Conservation (phyloP, 768 basidiomycete species). For the Calvatia gigantea region DNA sequence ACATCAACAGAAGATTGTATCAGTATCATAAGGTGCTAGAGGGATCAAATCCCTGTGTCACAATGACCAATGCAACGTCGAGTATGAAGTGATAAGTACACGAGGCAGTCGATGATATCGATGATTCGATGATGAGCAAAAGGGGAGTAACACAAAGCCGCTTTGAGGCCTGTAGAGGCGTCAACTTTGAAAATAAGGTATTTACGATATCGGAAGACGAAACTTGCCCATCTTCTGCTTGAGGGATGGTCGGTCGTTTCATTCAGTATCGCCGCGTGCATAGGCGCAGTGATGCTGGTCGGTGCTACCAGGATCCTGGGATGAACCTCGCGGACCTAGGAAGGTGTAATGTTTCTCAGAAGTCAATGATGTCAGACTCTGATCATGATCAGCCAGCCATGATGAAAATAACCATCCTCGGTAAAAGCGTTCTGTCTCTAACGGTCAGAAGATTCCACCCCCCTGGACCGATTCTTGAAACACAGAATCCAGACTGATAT, state of each 20-base stretch:
- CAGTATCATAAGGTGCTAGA: background rate
- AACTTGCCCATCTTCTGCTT: background rate
- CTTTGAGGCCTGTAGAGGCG: background rate
- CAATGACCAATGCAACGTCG: background rate
- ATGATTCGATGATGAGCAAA: too few relatives aligned
- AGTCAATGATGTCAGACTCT: background rate
- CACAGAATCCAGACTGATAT: background rate
- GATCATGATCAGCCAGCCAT: background rate
- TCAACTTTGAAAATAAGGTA: background rate
- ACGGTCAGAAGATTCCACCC: background rate
- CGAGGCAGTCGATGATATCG: background rate
- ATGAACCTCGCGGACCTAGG: background rate
- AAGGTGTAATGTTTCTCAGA: background rate
- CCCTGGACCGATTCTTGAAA: background rate
- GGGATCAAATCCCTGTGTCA: background rate
- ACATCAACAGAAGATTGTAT: background rate
- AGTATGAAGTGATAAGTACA: background rate
- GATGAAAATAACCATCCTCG: background rate
- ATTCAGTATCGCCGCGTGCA: background rate
- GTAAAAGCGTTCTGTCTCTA: background rate
- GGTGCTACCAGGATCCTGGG: background rate
- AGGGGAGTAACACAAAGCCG: background rate
- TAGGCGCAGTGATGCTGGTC: background rate
- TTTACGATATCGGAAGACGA: background rate
- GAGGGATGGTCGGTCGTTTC: constrained; percentile 1